Evolutionary conservation across 2,329 filamentous ascomycete genomes (phyloP).

Genomic region (Kalmusia sp.): DNA sequence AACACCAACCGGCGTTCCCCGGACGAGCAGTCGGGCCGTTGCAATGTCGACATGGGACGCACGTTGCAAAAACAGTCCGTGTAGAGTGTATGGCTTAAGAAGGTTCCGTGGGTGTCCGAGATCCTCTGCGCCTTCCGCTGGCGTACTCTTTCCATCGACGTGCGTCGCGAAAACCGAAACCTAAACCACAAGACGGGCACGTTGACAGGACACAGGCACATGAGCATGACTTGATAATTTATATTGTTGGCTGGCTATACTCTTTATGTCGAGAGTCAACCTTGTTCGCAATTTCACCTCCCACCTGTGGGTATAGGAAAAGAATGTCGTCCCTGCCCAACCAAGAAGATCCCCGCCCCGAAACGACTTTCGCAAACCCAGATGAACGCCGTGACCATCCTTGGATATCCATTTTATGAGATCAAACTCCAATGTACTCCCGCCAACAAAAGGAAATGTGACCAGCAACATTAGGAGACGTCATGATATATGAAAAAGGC

Average conservation of each 20-base stretch:
- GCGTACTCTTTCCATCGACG: no score
- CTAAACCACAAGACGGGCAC: no score
- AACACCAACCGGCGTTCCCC: neutral
- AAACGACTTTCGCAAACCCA: neutral
- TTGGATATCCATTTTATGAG: neutral
- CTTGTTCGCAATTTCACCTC: neutral
- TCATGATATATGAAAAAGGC: neutral
- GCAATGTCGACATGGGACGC: no score
- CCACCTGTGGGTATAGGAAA: constrained; percentile 8
- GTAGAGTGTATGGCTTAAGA: no score
- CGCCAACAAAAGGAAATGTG: neutral
- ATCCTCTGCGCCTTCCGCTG: no score
- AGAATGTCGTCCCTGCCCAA: constrained; percentile 4
- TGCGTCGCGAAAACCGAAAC: no score
- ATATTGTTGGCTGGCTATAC: neutral
- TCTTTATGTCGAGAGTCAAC: neutral
- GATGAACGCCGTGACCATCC: neutral
- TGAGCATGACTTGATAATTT: no score
- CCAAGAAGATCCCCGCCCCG: neutral
- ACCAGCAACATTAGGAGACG: neutral
- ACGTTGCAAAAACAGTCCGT: no score
- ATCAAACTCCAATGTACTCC: neutral
- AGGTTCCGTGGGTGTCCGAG: no score
- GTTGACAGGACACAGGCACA: no score
- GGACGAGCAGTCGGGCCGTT: no score